Conservation (phyloP, 2,329 filamentous ascomycete genomes). For the Eutypella sp. region DNA sequence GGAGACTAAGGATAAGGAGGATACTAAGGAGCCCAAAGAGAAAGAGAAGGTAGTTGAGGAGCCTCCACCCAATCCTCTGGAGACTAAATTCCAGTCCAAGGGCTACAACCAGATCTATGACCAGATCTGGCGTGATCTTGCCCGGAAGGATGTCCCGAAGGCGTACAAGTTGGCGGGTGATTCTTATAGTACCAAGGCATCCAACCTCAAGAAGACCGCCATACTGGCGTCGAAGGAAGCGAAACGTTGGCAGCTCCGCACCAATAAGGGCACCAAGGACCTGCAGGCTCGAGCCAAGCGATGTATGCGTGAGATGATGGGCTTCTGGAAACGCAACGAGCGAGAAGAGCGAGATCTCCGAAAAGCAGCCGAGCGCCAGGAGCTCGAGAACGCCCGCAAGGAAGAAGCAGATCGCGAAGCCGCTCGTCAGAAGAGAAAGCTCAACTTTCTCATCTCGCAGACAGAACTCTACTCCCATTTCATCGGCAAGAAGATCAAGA, state of each 20-base stretch:
- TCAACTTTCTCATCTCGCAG: constrained; percentile 98
- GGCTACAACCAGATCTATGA: constrained; percentile 96
- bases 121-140: constrained; percentile 93
- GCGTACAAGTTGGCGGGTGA: constrained; percentile 83
- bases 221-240: constrained; percentile 96
- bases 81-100: constrained; percentile 74
- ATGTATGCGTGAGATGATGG: constrained; percentile 99
- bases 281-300: constrained; percentile 94
- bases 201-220: constrained; percentile 97
- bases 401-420: constrained; percentile 97
- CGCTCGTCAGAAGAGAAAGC: constrained; percentile 94
- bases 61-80: constrained; percentile 38
- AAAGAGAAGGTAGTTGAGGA: constrained; percentile 34
- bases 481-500: constrained; percentile 99
- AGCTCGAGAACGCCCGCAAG: constrained; percentile 93
- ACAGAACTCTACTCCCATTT: constrained; percentile 99
- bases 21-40: constrained; percentile 41
- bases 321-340: constrained; percentile 99
- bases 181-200: constrained; percentile 79
- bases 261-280: constrained; percentile 98
- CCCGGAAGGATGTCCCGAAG: constrained; percentile 89
- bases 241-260: constrained; percentile 92
- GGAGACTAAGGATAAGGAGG: constrained; percentile 28
- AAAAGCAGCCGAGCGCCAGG: constrained; percentile 90
- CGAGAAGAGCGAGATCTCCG: constrained; percentile 92